phyloP scores from a whole-genome alignment of 345 rosid genomes.

The Moricandia moricandioides region DNA sequence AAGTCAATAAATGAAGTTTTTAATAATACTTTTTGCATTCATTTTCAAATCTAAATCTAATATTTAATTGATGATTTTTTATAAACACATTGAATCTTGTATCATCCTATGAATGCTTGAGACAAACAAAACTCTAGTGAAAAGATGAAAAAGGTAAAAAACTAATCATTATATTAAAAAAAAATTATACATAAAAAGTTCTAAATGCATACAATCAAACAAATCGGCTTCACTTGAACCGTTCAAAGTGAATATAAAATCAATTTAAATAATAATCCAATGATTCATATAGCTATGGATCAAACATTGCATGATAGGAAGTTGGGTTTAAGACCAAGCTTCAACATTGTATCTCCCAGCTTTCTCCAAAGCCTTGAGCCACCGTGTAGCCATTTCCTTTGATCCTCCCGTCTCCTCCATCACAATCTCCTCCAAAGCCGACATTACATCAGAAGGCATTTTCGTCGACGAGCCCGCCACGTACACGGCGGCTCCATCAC shows the following conservation, averaged over 20 bases:
- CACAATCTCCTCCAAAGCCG: conserved; percentile 68
- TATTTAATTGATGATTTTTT: no score
- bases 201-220: not conserved
- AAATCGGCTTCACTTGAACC: not conserved
- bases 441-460: conserved; percentile 84
- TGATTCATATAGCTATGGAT: not conserved
- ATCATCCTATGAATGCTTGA: no score
- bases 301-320: not conserved
- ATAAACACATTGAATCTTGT: no score
- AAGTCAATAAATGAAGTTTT: no score
- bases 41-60: no score
- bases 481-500: conserved; percentile 64
- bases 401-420: conserved; percentile 50
- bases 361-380: conserved; percentile 69
- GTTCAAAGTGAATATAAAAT: not conserved
- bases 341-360: conserved; percentile 86
- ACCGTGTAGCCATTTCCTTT: conserved; percentile 51
- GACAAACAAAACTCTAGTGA: no score
- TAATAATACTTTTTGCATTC: no score
- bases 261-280: not conserved
- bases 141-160: not conserved
- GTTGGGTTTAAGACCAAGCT: conserved; percentile 73
- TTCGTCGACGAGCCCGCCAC: conserved; percentile 90
- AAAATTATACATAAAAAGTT: not conserved
- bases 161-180: not conserved